Evolutionary conservation across 768 basidiomycete genomes (phyloP), one percentile per base, ranked within the genome.

Genomic region (Sutorius australiensis): DNA sequence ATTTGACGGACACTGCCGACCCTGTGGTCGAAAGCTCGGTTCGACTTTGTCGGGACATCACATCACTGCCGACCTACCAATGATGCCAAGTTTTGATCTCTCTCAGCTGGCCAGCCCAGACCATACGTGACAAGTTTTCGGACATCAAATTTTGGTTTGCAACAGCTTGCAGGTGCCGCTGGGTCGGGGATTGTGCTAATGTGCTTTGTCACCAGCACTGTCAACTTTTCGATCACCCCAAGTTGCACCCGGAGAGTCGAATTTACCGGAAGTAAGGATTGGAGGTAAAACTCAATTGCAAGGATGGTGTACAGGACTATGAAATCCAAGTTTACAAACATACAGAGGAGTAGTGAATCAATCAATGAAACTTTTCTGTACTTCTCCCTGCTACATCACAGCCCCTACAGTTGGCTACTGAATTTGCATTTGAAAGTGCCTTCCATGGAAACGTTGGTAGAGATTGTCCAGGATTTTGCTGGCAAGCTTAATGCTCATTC

Each of bases 391-490:
- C 6, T 3, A 34, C 14, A 40, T 28, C 16, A 14, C 14, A 28
- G n/a, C 24, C 17, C 16, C 16, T 37, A 13, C 10, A 47, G 0
- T 30, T 12, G 48, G 5, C 6, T 19, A 32, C 3, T 17, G 14
- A 9, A 33, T 11, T 17, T n/a, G 12, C 2, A 24, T 24, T 24
- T 19, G 0, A 1, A 47, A 47, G 2, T n/a, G 33, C 2, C 7
- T 1, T 24, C 2, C n/a, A 24, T 2, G 16, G n/a, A 59, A 60
- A 21, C 68, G 66, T 30, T 71, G 68, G 3, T 27, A 27, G 24
- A 69, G 54, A 43, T 69, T 61, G 12, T 58, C 48, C 19, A 66
- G 31, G 30, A 69, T 60, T 16, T 28, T 19, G 2, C 16, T 6
- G 30, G 45, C 60, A 40, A 71, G 19, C 7, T 3, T 42, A 2